phyloP scores from a whole-genome alignment of 2,329 filamentous ascomycete genomes.

The Boeremia lycopersici region DNA sequence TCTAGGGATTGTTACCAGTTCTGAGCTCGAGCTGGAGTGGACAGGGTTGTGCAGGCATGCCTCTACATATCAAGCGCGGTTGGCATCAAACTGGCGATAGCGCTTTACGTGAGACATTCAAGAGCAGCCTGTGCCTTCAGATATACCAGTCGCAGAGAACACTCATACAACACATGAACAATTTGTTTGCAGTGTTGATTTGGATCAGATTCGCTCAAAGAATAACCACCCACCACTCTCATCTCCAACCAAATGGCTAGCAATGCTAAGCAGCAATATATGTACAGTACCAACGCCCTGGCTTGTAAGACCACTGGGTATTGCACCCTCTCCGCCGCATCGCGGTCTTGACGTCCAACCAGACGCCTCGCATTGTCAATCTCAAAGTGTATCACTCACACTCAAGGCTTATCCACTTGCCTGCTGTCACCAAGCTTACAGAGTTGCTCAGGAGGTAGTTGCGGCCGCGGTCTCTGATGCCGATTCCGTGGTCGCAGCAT shows the following conservation, averaged over 20 bases:
- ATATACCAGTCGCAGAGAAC: too few relatives aligned
- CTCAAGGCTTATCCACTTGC: background rate
- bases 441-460: conserved; percentile 5
- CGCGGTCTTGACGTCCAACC: background rate
- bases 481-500: conserved; percentile 7
- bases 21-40: too few relatives aligned
- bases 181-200: background rate
- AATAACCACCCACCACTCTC: conserved; percentile 3
- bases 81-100: too few relatives aligned
- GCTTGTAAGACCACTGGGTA: background rate
- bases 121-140: too few relatives aligned
- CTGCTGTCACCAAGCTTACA: background rate
- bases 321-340: background rate
- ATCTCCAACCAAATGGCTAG: background rate
- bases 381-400: background rate
- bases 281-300: conserved; percentile 12
- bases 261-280: conserved; percentile 15
- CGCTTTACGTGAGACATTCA: too few relatives aligned
- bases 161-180: background rate
- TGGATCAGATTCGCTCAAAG: conserved; percentile 8
- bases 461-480: conserved; percentile 12
- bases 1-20: too few relatives aligned
- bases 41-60: too few relatives aligned
- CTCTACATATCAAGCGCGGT: too few relatives aligned
- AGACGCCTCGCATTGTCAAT: background rate